Evolutionary conservation across 345 rosid genomes (phyloP).

Genomic region (Rhizophora mangle): DNA sequence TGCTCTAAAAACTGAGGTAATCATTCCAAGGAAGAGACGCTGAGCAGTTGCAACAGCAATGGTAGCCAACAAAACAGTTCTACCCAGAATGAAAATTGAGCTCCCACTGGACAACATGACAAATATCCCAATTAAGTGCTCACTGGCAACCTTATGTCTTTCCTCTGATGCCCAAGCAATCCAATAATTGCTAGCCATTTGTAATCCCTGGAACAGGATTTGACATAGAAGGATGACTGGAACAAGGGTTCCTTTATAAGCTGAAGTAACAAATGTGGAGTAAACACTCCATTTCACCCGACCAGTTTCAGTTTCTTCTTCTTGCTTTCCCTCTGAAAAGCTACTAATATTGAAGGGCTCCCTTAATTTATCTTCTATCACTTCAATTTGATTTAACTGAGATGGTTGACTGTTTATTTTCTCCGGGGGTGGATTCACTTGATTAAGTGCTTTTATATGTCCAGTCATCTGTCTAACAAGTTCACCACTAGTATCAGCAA

Average conservation of each 20-base stretch:
- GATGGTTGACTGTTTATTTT: conserved; percentile 6
- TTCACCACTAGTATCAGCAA: conserved; percentile 48
- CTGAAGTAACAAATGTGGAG: conserved; percentile 49
- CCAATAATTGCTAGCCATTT: conserved; percentile 74
- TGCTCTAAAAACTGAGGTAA: conserved; percentile 54
- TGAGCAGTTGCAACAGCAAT: conserved; percentile 62
- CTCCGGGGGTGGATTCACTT: conserved; percentile 37
- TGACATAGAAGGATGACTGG: conserved; percentile 48
- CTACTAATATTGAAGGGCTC: conserved; percentile 19
- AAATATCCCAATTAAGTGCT: conserved; percentile 47
- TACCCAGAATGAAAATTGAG: conserved; percentile 58
- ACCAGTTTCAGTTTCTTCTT: conserved; percentile 55
- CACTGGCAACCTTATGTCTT: conserved; percentile 25
- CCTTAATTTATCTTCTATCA: conserved; percentile 35
- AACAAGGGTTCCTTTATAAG: conserved; percentile 49
- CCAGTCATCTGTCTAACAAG: conserved; percentile 69
- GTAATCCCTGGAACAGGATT: conserved; percentile 61
- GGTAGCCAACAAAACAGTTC: conserved; percentile 57
- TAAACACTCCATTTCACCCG: conserved; percentile 63
- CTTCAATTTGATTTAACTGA: conserved; percentile 37
- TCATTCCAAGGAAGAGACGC: conserved; percentile 53
- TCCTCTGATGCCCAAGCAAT: conserved; percentile 65
- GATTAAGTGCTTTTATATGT: conserved; percentile 55
- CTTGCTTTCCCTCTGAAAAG: conserved; percentile 25
- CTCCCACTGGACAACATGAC: conserved; percentile 58